Evolutionary conservation across 768 basidiomycete species (phyloP).

Genomic region (Boletellus sp.): DNA sequence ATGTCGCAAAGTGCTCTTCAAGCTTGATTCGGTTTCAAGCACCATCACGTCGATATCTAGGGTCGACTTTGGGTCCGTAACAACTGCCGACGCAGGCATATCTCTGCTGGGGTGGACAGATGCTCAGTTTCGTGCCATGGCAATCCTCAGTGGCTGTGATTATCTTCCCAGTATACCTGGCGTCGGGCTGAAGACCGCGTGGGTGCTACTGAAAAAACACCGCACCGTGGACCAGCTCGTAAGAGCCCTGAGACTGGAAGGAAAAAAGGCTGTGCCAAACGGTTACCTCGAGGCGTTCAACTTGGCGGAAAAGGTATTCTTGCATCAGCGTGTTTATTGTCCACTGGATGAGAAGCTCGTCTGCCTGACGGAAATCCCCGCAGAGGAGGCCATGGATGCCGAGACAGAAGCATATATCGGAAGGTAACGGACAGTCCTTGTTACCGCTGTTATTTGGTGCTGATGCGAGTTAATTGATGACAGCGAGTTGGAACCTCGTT

Average conservation of each 20-base stretch:
- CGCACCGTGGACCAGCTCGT: constrained; percentile 84
- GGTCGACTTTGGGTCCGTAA: constrained; percentile 61
- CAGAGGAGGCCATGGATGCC: constrained; percentile 49
- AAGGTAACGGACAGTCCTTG: constrained; percentile 36
- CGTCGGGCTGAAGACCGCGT: constrained; percentile 92
- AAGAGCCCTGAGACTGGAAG: constrained; percentile 71
- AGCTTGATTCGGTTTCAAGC: constrained; percentile 68
- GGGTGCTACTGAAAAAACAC: constrained; percentile 74
- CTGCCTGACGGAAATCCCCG: constrained; percentile 60
- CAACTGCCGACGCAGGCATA: constrained; percentile 50
- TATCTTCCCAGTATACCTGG: constrained; percentile 90
- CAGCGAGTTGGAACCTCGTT: constrained; percentile 59
- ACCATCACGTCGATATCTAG: constrained; percentile 68
- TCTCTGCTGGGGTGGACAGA: constrained; percentile 89
- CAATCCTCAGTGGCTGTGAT: constrained; percentile 90
- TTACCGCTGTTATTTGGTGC: constrained; percentile 3
- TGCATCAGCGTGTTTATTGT: constrained; percentile 90
- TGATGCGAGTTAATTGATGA: constrained; percentile 3
- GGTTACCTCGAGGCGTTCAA: constrained; percentile 73
- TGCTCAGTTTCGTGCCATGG: constrained; percentile 87
- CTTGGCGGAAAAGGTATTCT: constrained; percentile 87
- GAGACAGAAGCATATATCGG: constrained; percentile 72
- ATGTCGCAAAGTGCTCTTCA: constrained; percentile 90
- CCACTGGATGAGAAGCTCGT: constrained; percentile 63
- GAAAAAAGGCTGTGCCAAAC: constrained; percentile 75